Conservation (phyloP, 306 rosid genomes). For the Ormosia semicastrata region DNA sequence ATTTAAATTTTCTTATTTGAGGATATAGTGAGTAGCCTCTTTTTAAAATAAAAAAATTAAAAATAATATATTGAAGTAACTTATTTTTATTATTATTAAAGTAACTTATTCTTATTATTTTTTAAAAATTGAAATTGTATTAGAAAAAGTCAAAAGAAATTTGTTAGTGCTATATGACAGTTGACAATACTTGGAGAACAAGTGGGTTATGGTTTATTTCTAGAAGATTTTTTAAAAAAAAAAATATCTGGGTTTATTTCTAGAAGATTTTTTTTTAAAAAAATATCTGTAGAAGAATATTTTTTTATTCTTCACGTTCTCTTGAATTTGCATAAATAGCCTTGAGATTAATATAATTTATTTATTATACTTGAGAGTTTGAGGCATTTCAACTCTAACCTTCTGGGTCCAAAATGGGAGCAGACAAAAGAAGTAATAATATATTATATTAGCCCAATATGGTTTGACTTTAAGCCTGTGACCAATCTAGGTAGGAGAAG, state of each 20-base stretch:
- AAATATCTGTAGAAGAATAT: background rate
- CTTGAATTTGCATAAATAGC: background rate
- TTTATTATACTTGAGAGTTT: background rate
- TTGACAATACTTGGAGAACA: background rate
- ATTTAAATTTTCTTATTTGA: no score
- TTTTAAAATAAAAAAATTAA: background rate
- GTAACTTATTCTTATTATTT: no score
- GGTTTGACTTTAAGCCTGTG: conserved; percentile 19
- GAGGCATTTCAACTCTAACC: background rate
- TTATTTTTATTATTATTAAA: no score
- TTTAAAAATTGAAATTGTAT: background rate
- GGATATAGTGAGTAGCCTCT: background rate
- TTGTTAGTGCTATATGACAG: background rate
- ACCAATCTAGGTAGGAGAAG: background rate
- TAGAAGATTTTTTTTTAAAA: background rate
- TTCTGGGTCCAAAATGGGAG: background rate
- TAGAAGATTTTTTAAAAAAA: background rate
- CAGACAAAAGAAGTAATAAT: background rate
- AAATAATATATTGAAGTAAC: no score
- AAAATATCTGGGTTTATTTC: background rate
- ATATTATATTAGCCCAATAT: background rate
- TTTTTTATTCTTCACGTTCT: background rate
- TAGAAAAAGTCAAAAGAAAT: background rate
- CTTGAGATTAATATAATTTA: background rate
- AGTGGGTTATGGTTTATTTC: background rate